Percentiles rank a stretch among this genome's conserved stretches.
Conservation (phyloP, 257 asterid genomes). For the Linaria vulgaris region DNA sequence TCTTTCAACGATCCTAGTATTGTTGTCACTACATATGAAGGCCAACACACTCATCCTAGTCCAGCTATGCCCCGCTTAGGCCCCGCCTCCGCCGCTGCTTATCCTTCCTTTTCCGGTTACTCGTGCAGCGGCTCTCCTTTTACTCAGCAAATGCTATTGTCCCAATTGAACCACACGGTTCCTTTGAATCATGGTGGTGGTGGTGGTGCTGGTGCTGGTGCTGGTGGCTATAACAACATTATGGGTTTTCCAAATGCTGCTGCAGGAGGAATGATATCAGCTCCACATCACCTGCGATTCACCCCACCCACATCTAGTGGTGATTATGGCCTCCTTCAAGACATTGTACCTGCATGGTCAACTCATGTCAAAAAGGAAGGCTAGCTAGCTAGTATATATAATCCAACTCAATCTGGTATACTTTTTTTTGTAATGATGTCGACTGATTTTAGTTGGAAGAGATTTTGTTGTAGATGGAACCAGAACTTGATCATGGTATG, state of each 20-base stretch:
- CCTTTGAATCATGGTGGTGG: constrained; percentile 22
- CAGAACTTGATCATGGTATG: constrained; percentile 18
- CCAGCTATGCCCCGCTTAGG: constrained; percentile 39
- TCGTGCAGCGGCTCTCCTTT: constrained; percentile 2
- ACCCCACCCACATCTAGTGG: constrained; percentile 26
- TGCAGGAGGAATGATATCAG: background rate
- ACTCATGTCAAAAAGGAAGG: constrained; percentile 32
- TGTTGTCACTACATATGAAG: constrained; percentile 81
- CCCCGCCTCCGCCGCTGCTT: constrained; percentile 14
- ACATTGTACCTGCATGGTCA: constrained; percentile 51
- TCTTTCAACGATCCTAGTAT: constrained; percentile 47
- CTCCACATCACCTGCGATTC: constrained; percentile 26
- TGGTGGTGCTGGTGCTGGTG: too few species aligned
- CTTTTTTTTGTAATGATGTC: constrained; percentile 8
- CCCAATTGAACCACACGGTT: constrained; percentile 24
- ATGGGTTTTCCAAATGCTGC: constrained; percentile 4
- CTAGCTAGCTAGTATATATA: background rate
- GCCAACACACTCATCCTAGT: constrained; percentile 71
- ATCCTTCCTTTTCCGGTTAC: background rate
- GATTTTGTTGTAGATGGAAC: constrained; percentile 29
- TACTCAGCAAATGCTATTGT: constrained; percentile 11
- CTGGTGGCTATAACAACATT: constrained; percentile 12
- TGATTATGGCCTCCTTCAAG: constrained; percentile 58
- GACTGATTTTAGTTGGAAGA: background rate
- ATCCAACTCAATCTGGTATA: too few species aligned